Evolutionary conservation across 129 eudicot species (phyloP).

Genomic region (Saussurea involucrata): DNA sequence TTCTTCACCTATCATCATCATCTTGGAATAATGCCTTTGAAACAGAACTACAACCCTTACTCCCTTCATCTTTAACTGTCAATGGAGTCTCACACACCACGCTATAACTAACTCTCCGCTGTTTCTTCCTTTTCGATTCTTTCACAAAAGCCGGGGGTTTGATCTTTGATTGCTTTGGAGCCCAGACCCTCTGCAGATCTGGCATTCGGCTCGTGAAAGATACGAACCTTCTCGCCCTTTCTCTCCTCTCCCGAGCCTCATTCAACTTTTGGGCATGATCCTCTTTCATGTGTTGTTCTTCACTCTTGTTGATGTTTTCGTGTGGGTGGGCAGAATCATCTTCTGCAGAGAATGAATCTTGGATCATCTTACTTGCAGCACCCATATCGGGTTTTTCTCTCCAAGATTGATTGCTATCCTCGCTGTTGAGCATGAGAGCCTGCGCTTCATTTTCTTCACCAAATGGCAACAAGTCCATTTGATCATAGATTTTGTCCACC

Average conservation of each 20-base stretch:
- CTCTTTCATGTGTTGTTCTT: conserved; percentile 23
- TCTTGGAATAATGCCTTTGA: conserved; percentile 89
- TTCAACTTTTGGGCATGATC: conserved; percentile 47
- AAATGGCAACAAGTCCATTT: conserved; percentile 84
- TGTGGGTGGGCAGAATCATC: conserved; percentile 50
- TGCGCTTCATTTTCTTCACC: conserved; percentile 74
- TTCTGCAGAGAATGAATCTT: conserved; percentile 49
- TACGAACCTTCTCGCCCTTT: conserved; percentile 58
- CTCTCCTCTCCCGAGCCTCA: conserved; percentile 84
- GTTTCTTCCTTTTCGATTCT: conserved; percentile 53
- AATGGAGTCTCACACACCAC: conserved; percentile 85
- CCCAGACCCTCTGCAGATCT: conserved; percentile 95
- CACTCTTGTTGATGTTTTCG: conserved; percentile 20
- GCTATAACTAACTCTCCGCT: conserved; percentile 34
- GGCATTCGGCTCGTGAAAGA: conserved; percentile 68
- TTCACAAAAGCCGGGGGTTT: conserved; percentile 31
- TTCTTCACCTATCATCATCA: conserved; percentile 21
- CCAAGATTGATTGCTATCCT: conserved; percentile 88
- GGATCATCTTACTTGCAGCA: conserved; percentile 32
- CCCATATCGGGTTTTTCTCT: conserved; percentile 42
- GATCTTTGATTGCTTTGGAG: conserved; percentile 67
- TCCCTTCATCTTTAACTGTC: conserved; percentile 33
- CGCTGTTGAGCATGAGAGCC: conserved; percentile 64
- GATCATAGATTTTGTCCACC: conserved; percentile 57
- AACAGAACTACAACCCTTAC: conserved; percentile 38